Evolutionary conservation across 148 eudicot species (phyloP).

Genomic region (Simmondsia chinensis): DNA sequence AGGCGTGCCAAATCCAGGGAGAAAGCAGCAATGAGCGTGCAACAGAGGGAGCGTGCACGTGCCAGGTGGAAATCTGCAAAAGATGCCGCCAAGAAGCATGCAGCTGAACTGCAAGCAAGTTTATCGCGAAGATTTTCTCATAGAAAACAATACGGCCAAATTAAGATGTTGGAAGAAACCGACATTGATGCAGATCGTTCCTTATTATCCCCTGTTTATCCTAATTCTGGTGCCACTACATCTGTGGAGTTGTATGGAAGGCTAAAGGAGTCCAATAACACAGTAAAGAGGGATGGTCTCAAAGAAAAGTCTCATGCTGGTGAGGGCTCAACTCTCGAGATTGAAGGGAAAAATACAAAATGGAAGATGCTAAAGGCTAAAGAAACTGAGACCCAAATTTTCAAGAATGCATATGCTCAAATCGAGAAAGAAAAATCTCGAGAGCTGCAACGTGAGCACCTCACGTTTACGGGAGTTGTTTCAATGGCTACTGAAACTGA

Average conservation of each 20-base stretch:
- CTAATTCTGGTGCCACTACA: slow-evolving; percentile 17
- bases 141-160: slow-evolving; percentile 20
- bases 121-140: slow-evolving; percentile 56
- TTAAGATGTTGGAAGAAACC: slow-evolving; percentile 19
- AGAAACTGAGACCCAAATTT: slow-evolving; percentile 50
- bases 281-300: slow-evolving; percentile 8
- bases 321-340: slow-evolving; percentile 25
- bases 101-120: slow-evolving; percentile 32
- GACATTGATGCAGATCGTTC: slow-evolving; percentile 18
- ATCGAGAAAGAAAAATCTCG: slow-evolving; percentile 68
- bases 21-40: slow-evolving; percentile 63
- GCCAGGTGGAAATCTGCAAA: slow-evolving; percentile 64
- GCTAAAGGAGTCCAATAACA: slow-evolving; percentile 10
- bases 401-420: slow-evolving; percentile 66
- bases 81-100: slow-evolving; percentile 65
- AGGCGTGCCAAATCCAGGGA: slow-evolving; percentile 78
- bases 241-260: slow-evolving; percentile 19
- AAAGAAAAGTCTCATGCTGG: slow-evolving; percentile 23
- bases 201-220: slow-evolving; percentile 8
- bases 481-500: slow-evolving; percentile 42
- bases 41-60: slow-evolving; percentile 46
- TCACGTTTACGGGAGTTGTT: slow-evolving; percentile 46
- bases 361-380: slow-evolving; percentile 31
- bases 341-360: slow-evolving; percentile 19
- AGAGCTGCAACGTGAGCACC: slow-evolving; percentile 29